phyloP scores from a whole-genome alignment of 2,329 filamentous ascomycete species.

The Lecanosticta acicola region DNA sequence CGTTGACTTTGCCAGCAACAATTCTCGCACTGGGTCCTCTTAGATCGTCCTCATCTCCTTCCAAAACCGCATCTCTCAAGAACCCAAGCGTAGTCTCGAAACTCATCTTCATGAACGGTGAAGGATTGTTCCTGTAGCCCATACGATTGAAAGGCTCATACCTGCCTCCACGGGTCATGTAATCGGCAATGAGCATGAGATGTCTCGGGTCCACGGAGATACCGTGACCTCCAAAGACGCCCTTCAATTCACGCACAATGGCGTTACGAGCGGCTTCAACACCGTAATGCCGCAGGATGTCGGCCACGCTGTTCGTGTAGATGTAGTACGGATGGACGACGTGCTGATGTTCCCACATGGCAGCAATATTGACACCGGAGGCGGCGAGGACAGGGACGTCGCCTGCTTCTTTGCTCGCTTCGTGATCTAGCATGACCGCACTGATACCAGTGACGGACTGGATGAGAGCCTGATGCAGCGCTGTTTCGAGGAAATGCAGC shows the following conservation, averaged over 20 bases:
- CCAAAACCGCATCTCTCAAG: slow-evolving; percentile 83
- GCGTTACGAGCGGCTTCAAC: slow-evolving; percentile 85
- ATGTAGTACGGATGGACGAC: slow-evolving; percentile 81
- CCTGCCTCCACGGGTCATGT: slow-evolving; percentile 89
- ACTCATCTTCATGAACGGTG: slow-evolving; percentile 97
- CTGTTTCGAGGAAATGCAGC: slow-evolving; percentile 80
- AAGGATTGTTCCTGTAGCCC: slow-evolving; percentile 76
- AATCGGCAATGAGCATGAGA: slow-evolving; percentile 90
- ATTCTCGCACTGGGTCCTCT: slow-evolving; percentile 80
- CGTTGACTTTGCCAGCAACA: slow-evolving; percentile 76
- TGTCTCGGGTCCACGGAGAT: slow-evolving; percentile 90
- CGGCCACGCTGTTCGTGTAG: slow-evolving; percentile 86
- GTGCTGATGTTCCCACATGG: slow-evolving; percentile 83
- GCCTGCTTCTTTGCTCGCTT: slow-evolving; percentile 46
- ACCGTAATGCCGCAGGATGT: slow-evolving; percentile 79
- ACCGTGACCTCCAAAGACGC: slow-evolving; percentile 83
- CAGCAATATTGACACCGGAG: slow-evolving; percentile 77
- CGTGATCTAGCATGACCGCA: slow-evolving; percentile 60
- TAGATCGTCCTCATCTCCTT: slow-evolving; percentile 85
- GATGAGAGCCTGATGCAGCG: slow-evolving; percentile 71
- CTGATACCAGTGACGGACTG: slow-evolving; percentile 78
- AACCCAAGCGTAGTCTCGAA: slow-evolving; percentile 97
- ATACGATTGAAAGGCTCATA: slow-evolving; percentile 92
- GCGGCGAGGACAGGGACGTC: slow-evolving; percentile 58
- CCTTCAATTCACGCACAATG: slow-evolving; percentile 79